Evolutionary conservation across 345 rosid genomes (phyloP).

Genomic region (Eucalyptus marginata): DNA sequence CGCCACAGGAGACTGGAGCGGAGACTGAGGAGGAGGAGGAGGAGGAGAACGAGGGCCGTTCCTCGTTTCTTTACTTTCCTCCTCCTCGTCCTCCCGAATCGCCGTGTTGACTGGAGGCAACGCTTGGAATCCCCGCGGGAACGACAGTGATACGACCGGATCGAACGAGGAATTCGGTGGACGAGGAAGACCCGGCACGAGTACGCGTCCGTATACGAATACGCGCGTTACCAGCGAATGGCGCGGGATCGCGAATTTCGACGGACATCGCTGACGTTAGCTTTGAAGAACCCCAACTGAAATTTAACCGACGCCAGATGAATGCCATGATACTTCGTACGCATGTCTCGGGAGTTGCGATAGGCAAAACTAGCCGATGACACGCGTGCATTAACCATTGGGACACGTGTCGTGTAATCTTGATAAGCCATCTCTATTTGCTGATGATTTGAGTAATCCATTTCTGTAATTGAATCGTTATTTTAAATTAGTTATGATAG

Average conservation of each 20-base stretch:
- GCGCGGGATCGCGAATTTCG: background rate
- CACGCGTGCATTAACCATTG: background rate
- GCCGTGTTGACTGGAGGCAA: background rate
- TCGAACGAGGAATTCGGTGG: background rate
- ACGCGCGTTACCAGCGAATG: background rate
- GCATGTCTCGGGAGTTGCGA: background rate
- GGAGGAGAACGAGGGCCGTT: background rate
- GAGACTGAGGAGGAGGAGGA: background rate
- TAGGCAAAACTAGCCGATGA: too few relatives aligned
- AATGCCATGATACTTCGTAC: background rate
- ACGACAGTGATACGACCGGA: background rate
- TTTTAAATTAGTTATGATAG: background rate
- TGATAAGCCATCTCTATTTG: background rate
- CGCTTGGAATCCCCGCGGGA: background rate
- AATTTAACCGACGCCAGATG: background rate
- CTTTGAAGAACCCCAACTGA: background rate
- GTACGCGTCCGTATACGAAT: background rate
- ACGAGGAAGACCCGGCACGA: background rate
- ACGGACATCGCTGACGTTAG: background rate
- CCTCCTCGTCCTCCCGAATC: background rate
- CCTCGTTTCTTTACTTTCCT: background rate
- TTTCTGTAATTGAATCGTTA: background rate
- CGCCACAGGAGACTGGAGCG: background rate
- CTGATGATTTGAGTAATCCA: background rate
- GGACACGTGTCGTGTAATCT: background rate